These are phyloP conservation scores for Rhizophora mangle DNA, from an alignment of 345 rosid genomes.

Conservation along the genomic window DNA sequence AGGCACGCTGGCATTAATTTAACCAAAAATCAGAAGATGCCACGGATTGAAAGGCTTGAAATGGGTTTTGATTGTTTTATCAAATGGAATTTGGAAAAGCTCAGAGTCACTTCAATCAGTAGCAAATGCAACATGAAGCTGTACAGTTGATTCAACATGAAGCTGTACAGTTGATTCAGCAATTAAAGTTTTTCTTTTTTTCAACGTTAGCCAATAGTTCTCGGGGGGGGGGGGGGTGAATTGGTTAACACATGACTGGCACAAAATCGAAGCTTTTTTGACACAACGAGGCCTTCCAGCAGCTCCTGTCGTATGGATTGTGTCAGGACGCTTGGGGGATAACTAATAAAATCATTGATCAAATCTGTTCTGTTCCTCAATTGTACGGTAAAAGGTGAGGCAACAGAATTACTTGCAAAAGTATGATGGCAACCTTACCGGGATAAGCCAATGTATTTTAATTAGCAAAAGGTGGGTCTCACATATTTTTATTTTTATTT, in stretches of 20 bases:
- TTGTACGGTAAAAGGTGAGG: background rate
- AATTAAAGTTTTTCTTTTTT: background rate
- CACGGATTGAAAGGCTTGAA: background rate
- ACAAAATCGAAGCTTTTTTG: too few relatives aligned
- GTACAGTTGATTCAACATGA: background rate
- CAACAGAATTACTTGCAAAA: background rate
- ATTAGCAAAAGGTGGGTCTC: too few relatives aligned
- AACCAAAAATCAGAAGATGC: background rate
- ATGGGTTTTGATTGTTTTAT: slow-evolving; percentile 1
- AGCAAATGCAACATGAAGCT: background rate
- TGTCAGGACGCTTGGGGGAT: too few relatives aligned
- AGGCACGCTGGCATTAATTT: too few relatives aligned
- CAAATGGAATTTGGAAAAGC: background rate
- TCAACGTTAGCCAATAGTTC: background rate
- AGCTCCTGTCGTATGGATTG: too few relatives aligned
- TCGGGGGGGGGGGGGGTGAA: too few relatives aligned
- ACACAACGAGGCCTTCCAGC: too few relatives aligned
- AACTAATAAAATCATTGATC: background rate
- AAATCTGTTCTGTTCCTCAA: background rate
- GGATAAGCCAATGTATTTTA: too few relatives aligned
- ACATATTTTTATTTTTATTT: too few relatives aligned
- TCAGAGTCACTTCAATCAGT: background rate
- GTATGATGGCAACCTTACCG: too few relatives aligned
- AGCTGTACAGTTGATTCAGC: background rate
- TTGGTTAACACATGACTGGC: too few relatives aligned